Conservation (phyloP, 2,329 filamentous ascomycete genomes). For the Sporothrix protearum region DNA sequence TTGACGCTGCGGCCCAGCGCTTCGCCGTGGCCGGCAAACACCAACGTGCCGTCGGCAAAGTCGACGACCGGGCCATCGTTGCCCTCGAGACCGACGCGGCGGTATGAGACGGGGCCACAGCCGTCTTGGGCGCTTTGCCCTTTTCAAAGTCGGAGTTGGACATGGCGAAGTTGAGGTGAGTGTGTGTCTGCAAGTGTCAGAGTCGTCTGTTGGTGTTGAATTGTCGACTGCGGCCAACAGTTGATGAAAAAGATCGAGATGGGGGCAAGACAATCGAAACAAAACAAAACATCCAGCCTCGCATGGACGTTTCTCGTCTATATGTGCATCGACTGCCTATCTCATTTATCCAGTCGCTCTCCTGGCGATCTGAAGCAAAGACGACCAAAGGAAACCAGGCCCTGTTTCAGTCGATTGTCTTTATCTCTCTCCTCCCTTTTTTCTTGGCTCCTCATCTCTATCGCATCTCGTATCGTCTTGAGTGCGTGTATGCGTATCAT, state of each 20-base stretch:
- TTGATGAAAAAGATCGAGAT: neutral
- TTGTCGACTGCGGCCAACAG: neutral
- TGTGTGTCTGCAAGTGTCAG: neutral
- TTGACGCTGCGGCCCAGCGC: constrained; percentile 1
- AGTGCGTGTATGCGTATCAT: no score
- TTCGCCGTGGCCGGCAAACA: constrained; percentile 1
- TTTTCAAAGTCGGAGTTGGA: constrained; percentile 9
- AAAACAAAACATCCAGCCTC: no score
- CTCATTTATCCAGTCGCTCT: no score
- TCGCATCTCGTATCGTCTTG: no score
- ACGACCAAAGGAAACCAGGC: no score
- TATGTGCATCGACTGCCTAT: no score
- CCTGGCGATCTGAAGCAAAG: no score
- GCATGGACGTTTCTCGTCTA: no score
- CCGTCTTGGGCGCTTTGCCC: neutral
- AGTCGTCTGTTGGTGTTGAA: neutral
- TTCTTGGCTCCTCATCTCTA: no score
- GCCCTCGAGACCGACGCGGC: neutral
- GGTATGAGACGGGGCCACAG: neutral
- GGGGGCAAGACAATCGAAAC: no score
- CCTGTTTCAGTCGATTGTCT: no score
- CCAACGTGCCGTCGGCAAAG: neutral
- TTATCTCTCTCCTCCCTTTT: no score
- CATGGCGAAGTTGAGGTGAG: neutral
- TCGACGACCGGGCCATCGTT: neutral